These are phyloP conservation scores for Saccharomycopsis hybrid DNA, from an alignment of 1,139 yeast species.

Conservation along the genomic window DNA sequence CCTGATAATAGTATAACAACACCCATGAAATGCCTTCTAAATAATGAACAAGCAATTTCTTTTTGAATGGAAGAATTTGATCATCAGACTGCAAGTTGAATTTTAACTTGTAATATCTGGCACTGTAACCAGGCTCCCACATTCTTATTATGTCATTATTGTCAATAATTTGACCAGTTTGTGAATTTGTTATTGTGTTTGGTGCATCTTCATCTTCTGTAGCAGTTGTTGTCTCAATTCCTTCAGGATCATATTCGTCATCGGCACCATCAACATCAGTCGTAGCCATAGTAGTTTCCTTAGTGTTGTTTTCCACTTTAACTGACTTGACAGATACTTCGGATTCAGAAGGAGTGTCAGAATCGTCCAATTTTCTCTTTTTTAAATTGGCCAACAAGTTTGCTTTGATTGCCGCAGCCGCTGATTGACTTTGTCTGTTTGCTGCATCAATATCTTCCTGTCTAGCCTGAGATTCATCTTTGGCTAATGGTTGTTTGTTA, in stretches of 20 bases:
- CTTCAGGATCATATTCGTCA: constrained; percentile 1
- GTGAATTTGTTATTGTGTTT: constrained; percentile 16
- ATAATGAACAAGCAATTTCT: constrained; percentile 63
- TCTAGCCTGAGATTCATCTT: constrained; percentile 5
- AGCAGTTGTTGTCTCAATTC: constrained; percentile 1
- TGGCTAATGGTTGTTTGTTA: constrained; percentile 5
- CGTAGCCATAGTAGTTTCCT: constrained; percentile 11
- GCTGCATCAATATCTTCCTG: constrained; percentile 23
- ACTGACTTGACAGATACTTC: background rate
- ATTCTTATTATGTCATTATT: constrained; percentile 58
- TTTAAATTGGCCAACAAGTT: constrained; percentile 27
- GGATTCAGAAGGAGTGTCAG: background rate
- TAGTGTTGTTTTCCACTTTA: constrained; percentile 23
- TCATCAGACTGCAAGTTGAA: constrained; percentile 52
- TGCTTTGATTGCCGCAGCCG: constrained; percentile 38
- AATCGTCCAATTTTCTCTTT: constrained; percentile 23
- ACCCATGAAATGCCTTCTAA: constrained; percentile 97
- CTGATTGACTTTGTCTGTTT: constrained; percentile 33
- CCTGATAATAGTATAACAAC: constrained; percentile 86
- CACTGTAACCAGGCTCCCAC: constrained; percentile 84
- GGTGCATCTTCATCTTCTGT: background rate
- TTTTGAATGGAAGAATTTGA: constrained; percentile 50
- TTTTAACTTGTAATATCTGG: constrained; percentile 73
- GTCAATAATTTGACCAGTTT: constrained; percentile 30
- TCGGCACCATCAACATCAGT: constrained; percentile 9